phyloP scores from a whole-genome alignment of 495 filamentous ascomycete genomes.

The Niebla homalea region DNA sequence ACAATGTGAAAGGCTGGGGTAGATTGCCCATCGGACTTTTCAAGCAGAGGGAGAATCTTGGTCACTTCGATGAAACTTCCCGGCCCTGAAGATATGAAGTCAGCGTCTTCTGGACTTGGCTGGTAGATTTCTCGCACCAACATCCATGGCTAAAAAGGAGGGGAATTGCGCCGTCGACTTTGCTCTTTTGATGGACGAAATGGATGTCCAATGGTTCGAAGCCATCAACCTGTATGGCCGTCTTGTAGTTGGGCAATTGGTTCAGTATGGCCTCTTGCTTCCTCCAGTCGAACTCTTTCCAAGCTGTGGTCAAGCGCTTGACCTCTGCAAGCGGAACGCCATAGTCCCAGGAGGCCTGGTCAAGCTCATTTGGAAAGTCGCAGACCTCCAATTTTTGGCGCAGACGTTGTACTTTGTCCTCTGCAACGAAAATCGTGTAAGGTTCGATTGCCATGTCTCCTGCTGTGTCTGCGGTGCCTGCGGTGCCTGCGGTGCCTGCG shows the following conservation, averaged over 20 bases:
- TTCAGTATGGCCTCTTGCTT: slow-evolving; percentile 31
- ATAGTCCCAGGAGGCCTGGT: slow-evolving; percentile 25
- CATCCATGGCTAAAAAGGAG: slow-evolving; percentile 36
- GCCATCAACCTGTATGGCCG: slow-evolving; percentile 28
- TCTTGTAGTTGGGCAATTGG: slow-evolving; percentile 29
- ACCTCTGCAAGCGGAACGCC: slow-evolving; percentile 29
- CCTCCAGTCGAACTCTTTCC: slow-evolving; percentile 33
- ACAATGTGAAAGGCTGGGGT: slow-evolving; percentile 31
- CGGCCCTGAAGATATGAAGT: slow-evolving; percentile 13
- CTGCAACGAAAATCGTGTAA: slow-evolving; percentile 27
- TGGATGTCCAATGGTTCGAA: slow-evolving; percentile 31
- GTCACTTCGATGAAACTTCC: slow-evolving; percentile 29
- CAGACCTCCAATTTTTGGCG: slow-evolving; percentile 25
- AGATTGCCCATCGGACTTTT: slow-evolving; percentile 8
- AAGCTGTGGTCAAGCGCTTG: slow-evolving; percentile 25
- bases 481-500: no score
- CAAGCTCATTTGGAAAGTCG: slow-evolving; percentile 29
- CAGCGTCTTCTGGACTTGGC: background rate
- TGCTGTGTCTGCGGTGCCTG: no score
- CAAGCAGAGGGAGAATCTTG: slow-evolving; percentile 24
- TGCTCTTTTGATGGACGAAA: slow-evolving; percentile 32
- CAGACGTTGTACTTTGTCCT: slow-evolving; percentile 25
- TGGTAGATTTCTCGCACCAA: background rate
- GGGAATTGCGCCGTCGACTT: slow-evolving; percentile 24
- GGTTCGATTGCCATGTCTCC: slow-evolving; percentile 13